phyloP scores from a whole-genome alignment of 805 yeast species.

The Barnettozyma populi region DNA sequence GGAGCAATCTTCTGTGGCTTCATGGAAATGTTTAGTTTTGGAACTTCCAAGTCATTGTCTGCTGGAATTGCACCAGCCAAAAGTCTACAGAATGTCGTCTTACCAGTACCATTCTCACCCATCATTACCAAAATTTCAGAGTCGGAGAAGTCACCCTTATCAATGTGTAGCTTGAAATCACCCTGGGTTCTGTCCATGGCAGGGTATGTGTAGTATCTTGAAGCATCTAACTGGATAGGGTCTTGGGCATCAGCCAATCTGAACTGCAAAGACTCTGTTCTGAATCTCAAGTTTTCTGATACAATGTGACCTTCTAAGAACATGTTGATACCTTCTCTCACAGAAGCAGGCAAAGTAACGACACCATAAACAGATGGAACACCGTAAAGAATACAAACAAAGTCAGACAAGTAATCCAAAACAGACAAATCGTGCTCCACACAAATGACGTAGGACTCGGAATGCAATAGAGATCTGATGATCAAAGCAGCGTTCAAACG shows the following conservation, averaged over 20 bases:
- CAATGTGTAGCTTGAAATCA: conserved; percentile 81
- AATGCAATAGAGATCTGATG: conserved; percentile 76
- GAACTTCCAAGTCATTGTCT: conserved; percentile 74
- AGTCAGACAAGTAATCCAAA: conserved; percentile 93
- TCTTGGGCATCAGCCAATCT: conserved; percentile 89
- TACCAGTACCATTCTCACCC: conserved; percentile 99
- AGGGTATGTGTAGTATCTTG: conserved; percentile 75
- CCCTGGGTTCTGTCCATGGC: conserved; percentile 89
- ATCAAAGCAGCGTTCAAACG: conserved; percentile 96
- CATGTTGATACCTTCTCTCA: conserved; percentile 98
- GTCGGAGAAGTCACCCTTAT: conserved; percentile 88
- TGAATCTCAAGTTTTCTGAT: conserved; percentile 93
- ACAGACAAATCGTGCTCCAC: conserved; percentile 99
- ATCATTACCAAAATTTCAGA: conserved; percentile 97
- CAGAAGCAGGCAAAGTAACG: conserved; percentile 92
- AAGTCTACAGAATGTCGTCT: conserved; percentile 93
- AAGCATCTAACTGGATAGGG: conserved; percentile 66
- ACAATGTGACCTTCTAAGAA: conserved; percentile 98
- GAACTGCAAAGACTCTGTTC: conserved; percentile 93
- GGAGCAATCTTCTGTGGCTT: conserved; percentile 99
- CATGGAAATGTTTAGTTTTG: conserved; percentile 90
- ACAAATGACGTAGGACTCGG: conserved; percentile 83
- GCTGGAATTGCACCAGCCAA: conserved; percentile 91
- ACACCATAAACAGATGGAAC: conserved; percentile 99
- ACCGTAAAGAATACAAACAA: conserved; percentile 94